A percentile compares a stretch with the other conserved stretches of the same genome.
Evolutionary conservation across 129 eudicot species (phyloP).

Genomic region (Pulicaria dysenterica): DNA sequence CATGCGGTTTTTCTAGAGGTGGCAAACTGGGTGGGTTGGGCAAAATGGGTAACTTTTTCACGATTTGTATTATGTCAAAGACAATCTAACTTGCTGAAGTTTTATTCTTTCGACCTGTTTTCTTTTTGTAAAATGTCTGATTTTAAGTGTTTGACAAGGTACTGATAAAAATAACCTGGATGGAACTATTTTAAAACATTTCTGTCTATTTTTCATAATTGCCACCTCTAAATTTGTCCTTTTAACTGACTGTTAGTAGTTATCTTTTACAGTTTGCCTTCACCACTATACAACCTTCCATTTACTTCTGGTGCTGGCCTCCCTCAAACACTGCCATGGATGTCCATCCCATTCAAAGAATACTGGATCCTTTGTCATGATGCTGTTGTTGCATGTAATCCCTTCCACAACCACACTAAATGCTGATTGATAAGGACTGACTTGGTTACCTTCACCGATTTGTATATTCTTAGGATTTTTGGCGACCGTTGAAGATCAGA

Average conservation of each 20-base stretch:
- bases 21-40: not conserved
- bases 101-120: not conserved
- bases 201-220: not conserved
- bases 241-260: conserved; percentile 4
- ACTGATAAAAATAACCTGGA: no score
- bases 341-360: conserved; percentile 59
- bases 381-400: conserved; percentile 64
- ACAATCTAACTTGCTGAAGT: not conserved
- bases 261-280: conserved; percentile 42
- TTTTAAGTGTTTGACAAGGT: no score
- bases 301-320: conserved; percentile 42
- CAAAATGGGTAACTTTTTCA: not conserved
- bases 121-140: not conserved
- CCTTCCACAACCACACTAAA: conserved; percentile 3
- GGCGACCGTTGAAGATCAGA: conserved; percentile 17
- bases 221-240: not conserved
- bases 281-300: conserved; percentile 47
- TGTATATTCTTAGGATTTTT: conserved; percentile 32
- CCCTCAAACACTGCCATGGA: conserved; percentile 76
- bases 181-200: no score
- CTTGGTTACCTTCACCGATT: not conserved
- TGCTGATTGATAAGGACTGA: not conserved
- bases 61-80: not conserved
- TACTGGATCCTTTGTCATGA: conserved; percentile 81
- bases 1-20: not conserved